phyloP scores from a whole-genome alignment of 768 basidiomycete genomes.

The Paxillus involutus region DNA sequence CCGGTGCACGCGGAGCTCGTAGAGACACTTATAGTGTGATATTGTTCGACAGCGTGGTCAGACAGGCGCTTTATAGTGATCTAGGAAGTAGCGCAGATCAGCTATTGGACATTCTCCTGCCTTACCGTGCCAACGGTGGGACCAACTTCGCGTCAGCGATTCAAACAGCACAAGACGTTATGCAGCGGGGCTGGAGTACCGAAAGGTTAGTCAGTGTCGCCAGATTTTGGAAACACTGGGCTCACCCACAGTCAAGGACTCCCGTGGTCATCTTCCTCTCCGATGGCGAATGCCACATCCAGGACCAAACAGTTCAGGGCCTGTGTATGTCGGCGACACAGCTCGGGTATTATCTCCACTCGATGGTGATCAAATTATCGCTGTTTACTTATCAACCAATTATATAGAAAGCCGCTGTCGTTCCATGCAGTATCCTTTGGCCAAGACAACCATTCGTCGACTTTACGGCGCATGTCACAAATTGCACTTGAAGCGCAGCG shows the following conservation, averaged over 20 bases:
- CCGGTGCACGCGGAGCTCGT: neutral
- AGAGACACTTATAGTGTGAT: slow-evolving; percentile 49
- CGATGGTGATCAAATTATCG: too few species aligned
- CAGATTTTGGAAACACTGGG: too few species aligned
- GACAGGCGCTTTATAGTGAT: slow-evolving; percentile 32
- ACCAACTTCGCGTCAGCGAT: slow-evolving; percentile 44
- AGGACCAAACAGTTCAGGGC: slow-evolving; percentile 35
- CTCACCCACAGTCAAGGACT: neutral
- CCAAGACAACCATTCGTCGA: slow-evolving; percentile 7
- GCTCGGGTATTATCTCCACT: slow-evolving; percentile 32
- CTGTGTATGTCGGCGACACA: slow-evolving; percentile 38
- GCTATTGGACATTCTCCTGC: slow-evolving; percentile 37
- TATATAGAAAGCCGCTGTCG: slow-evolving; percentile 44
- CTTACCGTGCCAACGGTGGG: slow-evolving; percentile 30
- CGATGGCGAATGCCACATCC: slow-evolving; percentile 34
- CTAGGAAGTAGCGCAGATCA: slow-evolving; percentile 39
- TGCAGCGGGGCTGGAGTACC: slow-evolving; percentile 46
- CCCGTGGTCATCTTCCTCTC: slow-evolving; percentile 33
- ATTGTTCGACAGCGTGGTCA: slow-evolving; percentile 31
- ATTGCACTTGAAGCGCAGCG: slow-evolving; percentile 45
- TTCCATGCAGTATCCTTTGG: slow-evolving; percentile 54
- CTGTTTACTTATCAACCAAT: too few species aligned
- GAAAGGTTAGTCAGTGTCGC: slow-evolving; percentile 34
- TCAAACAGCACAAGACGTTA: slow-evolving; percentile 27
- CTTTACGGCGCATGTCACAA: slow-evolving; percentile 44